These are phyloP conservation scores for Tylopilus intermedius DNA, from an alignment of 768 basidiomycete genomes.

Conservation along the genomic window DNA sequence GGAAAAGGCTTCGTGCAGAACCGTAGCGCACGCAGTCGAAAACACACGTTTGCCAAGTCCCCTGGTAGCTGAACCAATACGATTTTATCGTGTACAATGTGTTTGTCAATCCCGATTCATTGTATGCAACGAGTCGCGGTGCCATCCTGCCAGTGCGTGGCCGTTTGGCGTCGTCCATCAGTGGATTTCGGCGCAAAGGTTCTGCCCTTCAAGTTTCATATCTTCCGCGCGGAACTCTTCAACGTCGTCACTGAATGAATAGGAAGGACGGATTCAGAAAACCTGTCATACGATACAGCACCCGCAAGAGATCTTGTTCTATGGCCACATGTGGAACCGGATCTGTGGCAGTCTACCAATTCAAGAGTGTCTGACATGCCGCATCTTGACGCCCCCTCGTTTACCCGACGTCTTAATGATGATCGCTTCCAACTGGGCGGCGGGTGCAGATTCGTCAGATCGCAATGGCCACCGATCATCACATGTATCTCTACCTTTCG, in stretches of 20 bases:
- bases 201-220: not conserved
- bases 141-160: too few relatives aligned
- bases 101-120: too few relatives aligned
- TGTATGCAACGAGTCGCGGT: too few relatives aligned
- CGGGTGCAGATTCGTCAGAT: not conserved
- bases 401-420: slow-evolving; percentile 38
- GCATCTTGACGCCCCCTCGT: slow-evolving; percentile 44
- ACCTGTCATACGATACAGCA: slow-evolving; percentile 32
- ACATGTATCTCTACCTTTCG: slow-evolving; percentile 43
- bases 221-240: too few relatives aligned
- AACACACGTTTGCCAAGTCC: too few relatives aligned
- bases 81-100: too few relatives aligned
- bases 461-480: not conserved
- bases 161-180: too few relatives aligned
- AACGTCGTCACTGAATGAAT: not conserved
- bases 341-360: slow-evolving; percentile 21
- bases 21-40: too few relatives aligned
- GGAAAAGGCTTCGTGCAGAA: too few relatives aligned
- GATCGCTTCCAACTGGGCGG: slow-evolving; percentile 39
- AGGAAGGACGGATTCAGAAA: not conserved
- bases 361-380: slow-evolving; percentile 47
- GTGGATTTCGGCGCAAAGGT: too few relatives aligned
- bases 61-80: too few relatives aligned
- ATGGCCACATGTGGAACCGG: not conserved
- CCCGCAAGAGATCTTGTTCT: too few relatives aligned